Evolutionary conservation across 202 grass and related monocot species (phyloP), one percentile per base, ranked within the genome.

Genomic region (Digitaria exilis): DNA sequence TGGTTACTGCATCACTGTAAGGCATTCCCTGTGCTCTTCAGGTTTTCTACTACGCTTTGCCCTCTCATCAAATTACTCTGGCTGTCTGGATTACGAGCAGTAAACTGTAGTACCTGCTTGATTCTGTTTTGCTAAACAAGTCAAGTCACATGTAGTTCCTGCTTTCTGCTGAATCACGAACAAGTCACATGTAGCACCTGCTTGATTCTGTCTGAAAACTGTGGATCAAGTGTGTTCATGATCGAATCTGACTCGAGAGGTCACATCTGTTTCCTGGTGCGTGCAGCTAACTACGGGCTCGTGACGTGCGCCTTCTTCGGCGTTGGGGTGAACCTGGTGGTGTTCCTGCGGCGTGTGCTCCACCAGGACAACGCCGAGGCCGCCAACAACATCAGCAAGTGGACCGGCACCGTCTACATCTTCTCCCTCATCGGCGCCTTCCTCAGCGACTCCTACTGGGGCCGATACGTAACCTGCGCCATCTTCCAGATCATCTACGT

Each of bases 381-480:
- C 0, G 94, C 91, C 60, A 94, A 97, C 73, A 94, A 83, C 81
- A 91, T 97, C 69, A 97, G 94, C 89, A 94, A 97, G 58, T 97
- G 94, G 94, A 97, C 91, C 4, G 94, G 94, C 51, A 97, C 94
- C 12, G 94, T 89, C 24, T 97, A 94, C 73, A 94, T 94, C 69
- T 97, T 97, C 63, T 97, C 94, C 0, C 94, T 97, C 44, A 82
- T 97, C 60, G 94, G 94, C 34, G 94, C 94, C 12, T 97, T 97
- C 71, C 66, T 97, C 39, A 97, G 94, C 70, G 94, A 97, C 73
- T 97, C 91, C 56, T 94, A 97, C 80, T 97, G 89, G 94, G 94
- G 94, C 32, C 87, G 91, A 43, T 94, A 97, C 89, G 7, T 91
- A 17, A 97, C 94, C 2, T 97, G 94, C 64, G 59, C 87, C 24